Evolutionary conservation across 345 rosid genomes (phyloP), one percentile per base, ranked within the genome.

Genomic region (Melastoma malabathricum): DNA sequence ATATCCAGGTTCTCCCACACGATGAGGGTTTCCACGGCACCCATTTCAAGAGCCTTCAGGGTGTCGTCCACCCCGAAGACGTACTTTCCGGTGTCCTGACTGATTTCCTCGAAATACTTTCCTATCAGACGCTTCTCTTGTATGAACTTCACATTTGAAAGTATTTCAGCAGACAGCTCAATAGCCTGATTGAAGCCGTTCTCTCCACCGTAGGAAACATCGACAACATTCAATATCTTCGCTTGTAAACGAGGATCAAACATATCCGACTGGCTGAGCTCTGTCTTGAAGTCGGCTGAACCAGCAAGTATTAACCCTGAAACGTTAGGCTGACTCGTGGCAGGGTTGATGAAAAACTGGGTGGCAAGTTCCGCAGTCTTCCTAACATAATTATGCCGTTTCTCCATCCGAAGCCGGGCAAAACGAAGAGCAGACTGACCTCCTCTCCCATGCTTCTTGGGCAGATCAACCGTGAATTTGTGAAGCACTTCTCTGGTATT

Each of bases 311-410:
- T 89, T 34, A 89, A 57, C 25, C 97, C 97, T 1, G 97, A 29
- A 48, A 89, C 97, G 56, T 89, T 89, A 10, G 97, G 97, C 68
- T 89, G 97, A 68, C 95, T 84, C 25, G 97, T 82, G 58, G 92
- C 72, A 15, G 97, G 92, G 52, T 85, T 89, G 58, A 89, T 80
- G 59, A 56, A 84, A 62, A 82, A 84, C 71, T 89, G 97, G 1
- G 95, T 89, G 51, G 97, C 97, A 59, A 89, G 89, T 66, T 89
- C 97, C 10, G 97, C 92, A 1, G 97, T 89, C 70, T 84, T 89
- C 71, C 97, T 78, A 15, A 89, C 97, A 64, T 84, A 84, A 56
- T 89, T 84, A 58, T 84, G 95, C 7, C 89, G 86, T 61, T 89
- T 89, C 77, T 89, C 97, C 92, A 89, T 89, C 46, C 95, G 75